A percentile compares a stretch with the other conserved stretches of the same genome.
Evolutionary conservation across 306 rosid genomes (phyloP).

Genomic region (Coriaria nepalensis): DNA sequence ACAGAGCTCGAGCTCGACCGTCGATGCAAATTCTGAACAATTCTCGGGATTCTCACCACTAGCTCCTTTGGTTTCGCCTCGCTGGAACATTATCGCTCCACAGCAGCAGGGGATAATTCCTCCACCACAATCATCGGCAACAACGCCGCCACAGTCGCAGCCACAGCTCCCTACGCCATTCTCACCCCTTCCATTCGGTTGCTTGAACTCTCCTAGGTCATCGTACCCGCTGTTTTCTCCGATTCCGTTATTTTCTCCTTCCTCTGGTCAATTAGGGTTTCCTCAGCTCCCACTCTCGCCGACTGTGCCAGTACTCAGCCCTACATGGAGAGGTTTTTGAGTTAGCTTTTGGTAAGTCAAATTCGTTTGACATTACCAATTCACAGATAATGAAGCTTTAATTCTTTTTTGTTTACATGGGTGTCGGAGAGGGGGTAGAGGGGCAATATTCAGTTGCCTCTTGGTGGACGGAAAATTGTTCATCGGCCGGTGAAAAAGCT

Average conservation of each 20-base stretch:
- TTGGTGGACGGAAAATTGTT: constrained; percentile 26
- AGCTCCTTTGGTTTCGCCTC: constrained; percentile 52
- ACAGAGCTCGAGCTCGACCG: constrained; percentile 23
- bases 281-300: constrained; percentile 92
- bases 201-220: constrained; percentile 73
- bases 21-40: constrained; percentile 37
- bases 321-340: constrained; percentile 61
- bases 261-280: constrained; percentile 58
- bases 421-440: constrained; percentile 15
- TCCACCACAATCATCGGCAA: constrained; percentile 15
- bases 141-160: constrained; percentile 9
- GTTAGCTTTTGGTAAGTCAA: constrained; percentile 21
- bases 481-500: constrained; percentile 23
- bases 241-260: constrained; percentile 51
- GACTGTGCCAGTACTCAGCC: constrained; percentile 69
- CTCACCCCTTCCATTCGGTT: constrained; percentile 66
- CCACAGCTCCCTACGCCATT: constrained; percentile 38
- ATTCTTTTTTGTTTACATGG: constrained; percentile 38
- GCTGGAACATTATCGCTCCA: constrained; percentile 37
- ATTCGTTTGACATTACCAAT: constrained; percentile 15
- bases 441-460: constrained; percentile 42
- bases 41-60: constrained; percentile 64
- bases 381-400: constrained; percentile 14
- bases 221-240: constrained; percentile 61
- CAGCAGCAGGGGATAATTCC: constrained; percentile 6